Base-by-base conservation (phyloP, 1,139 yeast genomes). In the Scheffersomyces quercinus region DNA sequence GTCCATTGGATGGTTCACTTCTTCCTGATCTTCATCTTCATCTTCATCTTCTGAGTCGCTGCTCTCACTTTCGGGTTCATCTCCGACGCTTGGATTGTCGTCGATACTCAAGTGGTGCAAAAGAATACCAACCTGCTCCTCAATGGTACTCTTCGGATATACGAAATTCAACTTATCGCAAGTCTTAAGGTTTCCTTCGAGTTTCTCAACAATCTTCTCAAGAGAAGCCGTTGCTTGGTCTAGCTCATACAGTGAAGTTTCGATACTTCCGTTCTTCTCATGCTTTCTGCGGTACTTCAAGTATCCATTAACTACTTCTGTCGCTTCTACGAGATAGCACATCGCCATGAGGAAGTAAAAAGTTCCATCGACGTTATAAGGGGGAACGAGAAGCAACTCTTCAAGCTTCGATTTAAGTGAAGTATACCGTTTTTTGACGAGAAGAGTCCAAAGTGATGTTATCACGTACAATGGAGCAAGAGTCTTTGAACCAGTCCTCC, bases 291-390 rank as follows among this genome's bases (percentile, higher is more conserved):
- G 35, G 3, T 31, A 11, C 24, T 31, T 31, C n/a, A 31, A 20
- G 20, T 14, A 31, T n/a, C 35, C 24, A 43, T 49, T 46, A 44
- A 38, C 51, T 11, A 50, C 28, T 15, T 54, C 57, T 20, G 46
- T 43, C 40, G 47, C 50, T 37, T 56, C 59, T 38, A 45, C 50
- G 13, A 72, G 48, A 37, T 56, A 49, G 45, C 75, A 65, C 16
- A 70, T 47, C 5, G 63, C 63, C 44, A 60, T 45, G 24, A 74
- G 51, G 46, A 63, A 73, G 44, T 69, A 67, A 38, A 70, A 64
- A 0, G 64, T 59, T 0, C 82, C 82, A 40, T 77, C 77, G 8
- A 57, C 59, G 46, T 65, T 67, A 51, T 66, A 77, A 0, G 82
- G 82, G 1, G 75, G 76, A 43, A 65, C 69, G 34, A 77, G 60